Percentiles rank a stretch among this genome's conserved stretches.
Evolutionary conservation across 805 yeast genomes (phyloP).

Genomic region (Schwanniomyces polymorphus): DNA sequence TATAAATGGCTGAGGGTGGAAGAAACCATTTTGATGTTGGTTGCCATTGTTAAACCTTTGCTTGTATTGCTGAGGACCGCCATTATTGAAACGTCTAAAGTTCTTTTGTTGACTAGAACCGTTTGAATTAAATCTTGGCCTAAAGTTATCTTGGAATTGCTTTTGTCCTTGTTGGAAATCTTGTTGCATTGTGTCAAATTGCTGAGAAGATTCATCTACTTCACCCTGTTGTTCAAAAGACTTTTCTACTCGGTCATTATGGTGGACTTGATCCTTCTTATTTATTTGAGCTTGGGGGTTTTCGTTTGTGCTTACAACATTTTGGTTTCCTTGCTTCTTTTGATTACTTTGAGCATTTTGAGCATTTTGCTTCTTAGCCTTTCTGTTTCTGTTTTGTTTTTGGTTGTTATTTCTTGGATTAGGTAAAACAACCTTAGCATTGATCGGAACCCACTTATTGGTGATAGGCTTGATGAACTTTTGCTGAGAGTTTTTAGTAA

Average conservation of each 20-base stretch:
- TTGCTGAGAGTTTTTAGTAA: conserved; percentile 16
- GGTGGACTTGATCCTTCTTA: conserved; percentile 4
- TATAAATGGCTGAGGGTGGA: conserved; percentile 31
- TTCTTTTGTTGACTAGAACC: conserved; percentile 18
- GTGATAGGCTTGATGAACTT: conserved; percentile 43
- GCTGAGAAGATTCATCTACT: conserved; percentile 2
- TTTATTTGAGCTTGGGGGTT: not conserved
- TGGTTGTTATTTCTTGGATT: conserved; percentile 27
- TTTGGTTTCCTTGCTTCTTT: conserved; percentile 7
- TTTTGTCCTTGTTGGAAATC: conserved; percentile 5
- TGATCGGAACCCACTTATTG: conserved; percentile 46
- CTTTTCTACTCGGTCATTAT: conserved; percentile 1
- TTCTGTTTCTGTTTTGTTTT: conserved; percentile 23
- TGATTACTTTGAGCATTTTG: conserved; percentile 4
- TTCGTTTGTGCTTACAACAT: not conserved
- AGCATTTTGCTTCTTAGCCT: conserved; percentile 25
- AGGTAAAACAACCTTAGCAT: conserved; percentile 42
- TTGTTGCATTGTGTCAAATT: conserved; percentile 4
- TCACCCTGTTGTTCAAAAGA: conserved; percentile 4
- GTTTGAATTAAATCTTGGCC: conserved; percentile 9
- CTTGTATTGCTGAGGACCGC: conserved; percentile 13
- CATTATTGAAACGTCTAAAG: conserved; percentile 26
- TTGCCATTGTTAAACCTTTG: conserved; percentile 17
- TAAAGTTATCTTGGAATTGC: conserved; percentile 10
- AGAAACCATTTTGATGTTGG: conserved; percentile 24